Conservation (phyloP, 805 yeast genomes). For the Ogataea nitratoaversa region DNA sequence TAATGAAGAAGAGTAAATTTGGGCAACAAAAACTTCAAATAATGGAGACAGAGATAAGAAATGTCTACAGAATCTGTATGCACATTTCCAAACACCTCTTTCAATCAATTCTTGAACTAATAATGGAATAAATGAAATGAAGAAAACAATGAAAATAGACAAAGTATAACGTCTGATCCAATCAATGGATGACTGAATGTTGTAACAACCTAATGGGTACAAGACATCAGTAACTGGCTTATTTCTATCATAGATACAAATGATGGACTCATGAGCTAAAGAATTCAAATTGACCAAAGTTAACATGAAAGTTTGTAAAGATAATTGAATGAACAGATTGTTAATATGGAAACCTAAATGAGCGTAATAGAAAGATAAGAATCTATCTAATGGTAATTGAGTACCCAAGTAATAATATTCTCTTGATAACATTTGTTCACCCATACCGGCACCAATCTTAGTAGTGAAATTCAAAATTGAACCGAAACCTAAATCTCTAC, state of each 20-base stretch:
- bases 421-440: conserved; percentile 88
- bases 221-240: conserved; percentile 63
- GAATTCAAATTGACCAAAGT: conserved; percentile 68
- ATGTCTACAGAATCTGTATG: conserved; percentile 66
- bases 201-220: conserved; percentile 70
- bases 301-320: conserved; percentile 68
- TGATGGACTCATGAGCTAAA: conserved; percentile 65
- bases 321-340: conserved; percentile 71
- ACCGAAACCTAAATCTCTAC: conserved; percentile 90
- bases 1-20: conserved; percentile 69
- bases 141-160: conserved; percentile 78
- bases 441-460: conserved; percentile 98
- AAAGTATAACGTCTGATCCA: conserved; percentile 80
- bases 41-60: conserved; percentile 69
- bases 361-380: conserved; percentile 90
- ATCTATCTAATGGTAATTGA: conserved; percentile 81
- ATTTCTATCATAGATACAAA: conserved; percentile 63
- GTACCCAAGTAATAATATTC: conserved; percentile 92
- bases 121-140: conserved; percentile 75
- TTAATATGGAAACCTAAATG: conserved; percentile 95
- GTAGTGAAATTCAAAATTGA: conserved; percentile 91
- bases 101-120: conserved; percentile 77
- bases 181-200: conserved; percentile 66
- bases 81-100: conserved; percentile 75
- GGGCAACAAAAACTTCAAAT: conserved; percentile 81